A percentile compares a stretch with the other conserved stretches of the same genome.
Conservation (phyloP, 805 yeast genomes). For the Saccharomycopsis javanensis region DNA sequence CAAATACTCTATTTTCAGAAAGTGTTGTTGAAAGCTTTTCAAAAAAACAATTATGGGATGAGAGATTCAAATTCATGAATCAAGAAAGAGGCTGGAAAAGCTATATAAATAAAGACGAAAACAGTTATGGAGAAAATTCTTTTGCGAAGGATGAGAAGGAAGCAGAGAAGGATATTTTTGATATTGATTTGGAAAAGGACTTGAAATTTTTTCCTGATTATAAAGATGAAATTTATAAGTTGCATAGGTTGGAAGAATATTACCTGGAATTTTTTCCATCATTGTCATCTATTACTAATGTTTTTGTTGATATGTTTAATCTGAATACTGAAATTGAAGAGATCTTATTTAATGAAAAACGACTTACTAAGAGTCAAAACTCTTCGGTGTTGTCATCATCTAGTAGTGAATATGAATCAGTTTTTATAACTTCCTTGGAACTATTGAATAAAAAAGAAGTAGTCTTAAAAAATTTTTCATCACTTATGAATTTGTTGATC, state of each 20-base stretch:
- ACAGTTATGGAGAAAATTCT: conserved; percentile 23
- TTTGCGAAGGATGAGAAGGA: conserved; percentile 26
- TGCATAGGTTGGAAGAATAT: conserved; percentile 50
- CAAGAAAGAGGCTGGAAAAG: conserved; percentile 59
- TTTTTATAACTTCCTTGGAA: conserved; percentile 35
- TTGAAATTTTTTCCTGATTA: conserved; percentile 29
- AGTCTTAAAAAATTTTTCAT: conserved; percentile 48
- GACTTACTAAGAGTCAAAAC: conserved; percentile 25
- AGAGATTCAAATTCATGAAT: conserved; percentile 57
- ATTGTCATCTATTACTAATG: conserved; percentile 54
- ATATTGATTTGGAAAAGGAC: conserved; percentile 25
- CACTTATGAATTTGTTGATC: conserved; percentile 41
- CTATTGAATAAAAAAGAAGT: conserved; percentile 52
- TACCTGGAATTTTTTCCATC: conserved; percentile 45
- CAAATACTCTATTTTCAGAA: conserved; percentile 53
- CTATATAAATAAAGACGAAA: conserved; percentile 22
- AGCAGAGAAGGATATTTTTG: conserved; percentile 24
- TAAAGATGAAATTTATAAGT: conserved; percentile 30
- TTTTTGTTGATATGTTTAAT: conserved; percentile 42
- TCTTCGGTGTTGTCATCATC: neutral
- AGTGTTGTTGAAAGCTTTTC: conserved; percentile 59
- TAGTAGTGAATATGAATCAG: conserved; percentile 7
- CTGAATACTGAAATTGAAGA: conserved; percentile 1
- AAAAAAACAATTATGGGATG: conserved; percentile 62
- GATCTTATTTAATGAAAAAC: conserved; percentile 33